These are phyloP conservation scores for Ilyonectria robusta DNA, from an alignment of 2,329 filamentous ascomycete genomes.

Conservation along the genomic window DNA sequence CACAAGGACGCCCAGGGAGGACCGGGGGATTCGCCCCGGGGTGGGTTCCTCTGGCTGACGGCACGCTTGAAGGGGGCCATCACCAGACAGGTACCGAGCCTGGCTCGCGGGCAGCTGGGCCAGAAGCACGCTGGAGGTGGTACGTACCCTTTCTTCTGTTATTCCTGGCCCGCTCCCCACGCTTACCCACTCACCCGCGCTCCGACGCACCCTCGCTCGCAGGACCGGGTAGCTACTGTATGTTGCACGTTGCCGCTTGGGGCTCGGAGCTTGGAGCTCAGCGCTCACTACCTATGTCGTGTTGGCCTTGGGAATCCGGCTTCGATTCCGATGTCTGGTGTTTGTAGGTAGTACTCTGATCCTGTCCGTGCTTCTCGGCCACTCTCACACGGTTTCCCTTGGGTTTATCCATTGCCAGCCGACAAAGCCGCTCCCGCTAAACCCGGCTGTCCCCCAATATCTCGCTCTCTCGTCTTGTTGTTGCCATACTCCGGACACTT, in stretches of 20 bases:
- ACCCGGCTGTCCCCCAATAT: constrained; percentile 33
- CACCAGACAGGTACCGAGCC: constrained; percentile 11
- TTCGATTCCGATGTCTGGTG: constrained; percentile 13
- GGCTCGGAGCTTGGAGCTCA: constrained; percentile 40
- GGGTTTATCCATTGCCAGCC: constrained; percentile 26
- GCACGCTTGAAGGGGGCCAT: constrained; percentile 7
- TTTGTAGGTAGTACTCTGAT: not conserved
- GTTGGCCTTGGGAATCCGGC: constrained; percentile 24
- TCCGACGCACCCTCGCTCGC: constrained; percentile 31
- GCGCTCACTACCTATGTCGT: constrained; percentile 13
- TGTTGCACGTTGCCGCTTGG: constrained; percentile 44
- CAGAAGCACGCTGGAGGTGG: not conserved
- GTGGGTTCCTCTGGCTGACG: constrained; percentile 16
- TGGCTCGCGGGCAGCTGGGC: not conserved
- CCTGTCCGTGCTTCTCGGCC: constrained; percentile 25
- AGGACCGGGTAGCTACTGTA: constrained; percentile 17
- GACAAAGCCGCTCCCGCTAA: constrained; percentile 31
- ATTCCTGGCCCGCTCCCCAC: constrained; percentile 32
- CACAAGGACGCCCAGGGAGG: constrained; percentile 31
- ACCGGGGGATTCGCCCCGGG: constrained; percentile 25
- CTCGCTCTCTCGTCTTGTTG: constrained; percentile 32
- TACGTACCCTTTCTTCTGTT: constrained; percentile 14
- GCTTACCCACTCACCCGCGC: constrained; percentile 29
- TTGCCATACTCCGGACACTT: constrained; percentile 3
- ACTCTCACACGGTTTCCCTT: constrained; percentile 29